Base-by-base conservation (phyloP, 805 yeast genomes). In the Spathaspora arborariae region DNA sequence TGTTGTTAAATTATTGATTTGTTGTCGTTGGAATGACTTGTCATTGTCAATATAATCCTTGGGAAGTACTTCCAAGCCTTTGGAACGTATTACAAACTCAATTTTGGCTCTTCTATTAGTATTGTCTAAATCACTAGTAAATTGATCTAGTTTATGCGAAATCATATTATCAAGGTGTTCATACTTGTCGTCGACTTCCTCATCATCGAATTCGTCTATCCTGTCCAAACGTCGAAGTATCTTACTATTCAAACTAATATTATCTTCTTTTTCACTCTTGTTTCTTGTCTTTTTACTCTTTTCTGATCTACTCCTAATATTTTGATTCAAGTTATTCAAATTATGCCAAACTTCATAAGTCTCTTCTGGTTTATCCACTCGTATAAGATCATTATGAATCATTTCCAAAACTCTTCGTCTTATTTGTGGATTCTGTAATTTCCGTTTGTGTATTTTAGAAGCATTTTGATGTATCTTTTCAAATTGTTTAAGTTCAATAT, bases 291-390 rank as follows among this genome's bases (percentile, higher is more conserved):
- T 35, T 36, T 20, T 35, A 8, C 13, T 41, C 26, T 33, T 34
- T 36, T 20, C 24, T 21, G 34, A 20, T 16, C 16, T 37, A 4
- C 5, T 9, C 8, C 30, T 44, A 6, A 44, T 15, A 18, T 37
- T 38, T 5, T 30, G 35, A 11, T 47, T 46, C 33, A 38, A 39
- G 19, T 40, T 40, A 22, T 36, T 27, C 20, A 16, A 39, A n/a
- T 55, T 48, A 42, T 67, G 62, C 72, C 72, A 68, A 18, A 59
- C 41, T 45, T 68, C 72, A 44, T 49, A 68, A 0, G 69, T 57
- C 26, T 66, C 72, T 46, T 65, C 68, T 3, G 70, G 71, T 37
- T 55, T 45, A 8, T 16, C 19, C 41, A 58, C 47, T 19, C 58
- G 51, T 33, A 57, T 58, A 37, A 65, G 55, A 41, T 63, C 64